Base-by-base conservation (phyloP, 371 early-diverging fungal genomes). In the Mucor velutinosus region DNA sequence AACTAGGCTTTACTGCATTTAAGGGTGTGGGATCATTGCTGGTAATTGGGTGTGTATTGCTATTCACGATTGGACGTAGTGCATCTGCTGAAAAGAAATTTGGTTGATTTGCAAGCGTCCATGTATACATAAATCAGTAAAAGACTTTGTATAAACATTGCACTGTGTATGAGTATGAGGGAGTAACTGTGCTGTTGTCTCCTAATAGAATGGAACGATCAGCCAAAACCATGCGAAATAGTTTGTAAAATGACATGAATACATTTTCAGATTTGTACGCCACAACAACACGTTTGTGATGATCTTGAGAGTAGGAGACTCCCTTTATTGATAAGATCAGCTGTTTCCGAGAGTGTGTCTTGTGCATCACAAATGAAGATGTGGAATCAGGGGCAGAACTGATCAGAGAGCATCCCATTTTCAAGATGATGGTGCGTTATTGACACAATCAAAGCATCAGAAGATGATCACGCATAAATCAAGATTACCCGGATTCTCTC, bases 1-100 rank as follows among this genome's bases (percentile, higher is more conserved):
- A 60, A 5, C 17, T 41, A 69, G 69, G 69, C 25, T 82, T 86
- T 60, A 79, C 77, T 59, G 41, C 67, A 45, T 77, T 66, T 60
- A 84, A 86, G 71, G 81, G 80, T 17, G 29, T 72, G 19, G 78
- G 82, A 1, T 80, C 81, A 0, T 27, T 79, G 17, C 61, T 81
- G 12, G 86, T 86, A 47, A 75, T 86, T 70, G 73, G 80, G 23
- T 84, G 80, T 61, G 86, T 86, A 15, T 66, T 83, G 8, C 41
- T 82, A 33, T 86, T 82, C 60, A 80, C 76, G 3, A n/a, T 75
- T 7, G 72, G 76, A 30, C 58, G 72, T 19, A 23, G n/a, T 19
- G 17, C 14, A n/a, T 53, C 66, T 39, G 43, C 35, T 35, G 53
- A 62, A 0, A 67, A 62, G 51, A 60, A 61, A 41, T 39, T 63